A percentile compares a stretch with the other conserved stretches of the same genome.
These are phyloP conservation scores for Eimeria acervulina DNA, from an alignment of 169 alveolate genomes.

Conservation along the genomic window DNA sequence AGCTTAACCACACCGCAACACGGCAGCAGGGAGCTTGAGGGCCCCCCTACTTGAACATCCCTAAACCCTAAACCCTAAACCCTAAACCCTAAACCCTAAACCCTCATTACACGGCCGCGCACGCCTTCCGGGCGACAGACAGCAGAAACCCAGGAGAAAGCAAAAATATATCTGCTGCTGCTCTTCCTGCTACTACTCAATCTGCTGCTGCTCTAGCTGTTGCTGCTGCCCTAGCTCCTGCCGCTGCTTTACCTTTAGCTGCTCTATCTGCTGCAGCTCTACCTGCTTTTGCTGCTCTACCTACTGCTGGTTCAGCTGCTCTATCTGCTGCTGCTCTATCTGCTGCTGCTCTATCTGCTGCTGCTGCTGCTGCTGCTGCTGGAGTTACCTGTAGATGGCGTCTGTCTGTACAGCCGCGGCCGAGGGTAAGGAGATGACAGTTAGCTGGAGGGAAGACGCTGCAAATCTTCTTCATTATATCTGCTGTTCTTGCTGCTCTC, in stretches of 20 bases:
- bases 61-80: not conserved
- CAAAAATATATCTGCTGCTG: not conserved
- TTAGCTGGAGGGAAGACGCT: constrained; percentile 75
- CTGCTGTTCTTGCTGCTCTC: not conserved
- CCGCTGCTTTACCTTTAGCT: constrained; percentile 34
- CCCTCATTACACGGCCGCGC: no score
- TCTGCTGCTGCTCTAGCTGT: not conserved
- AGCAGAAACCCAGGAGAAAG: not conserved
- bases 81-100: not conserved
- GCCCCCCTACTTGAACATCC: not conserved
- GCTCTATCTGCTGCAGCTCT: not conserved
- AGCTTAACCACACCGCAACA: not conserved
- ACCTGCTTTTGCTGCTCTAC: no score
- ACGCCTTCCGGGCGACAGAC: not conserved
- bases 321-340: not conserved
- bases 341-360: not conserved
- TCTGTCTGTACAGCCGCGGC: not conserved
- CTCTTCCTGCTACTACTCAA: no score
- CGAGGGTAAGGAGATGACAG: constrained; percentile 73
- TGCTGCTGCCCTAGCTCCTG: not conserved
- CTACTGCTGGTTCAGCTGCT: not conserved
- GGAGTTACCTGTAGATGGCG: constrained; percentile 46
- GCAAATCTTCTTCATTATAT: constrained; percentile 30
- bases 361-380: constrained; percentile 10
- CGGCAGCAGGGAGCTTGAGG: no score